Conservation (phyloP, 2,329 filamentous ascomycete genomes). For the Penicillium sp. region DNA sequence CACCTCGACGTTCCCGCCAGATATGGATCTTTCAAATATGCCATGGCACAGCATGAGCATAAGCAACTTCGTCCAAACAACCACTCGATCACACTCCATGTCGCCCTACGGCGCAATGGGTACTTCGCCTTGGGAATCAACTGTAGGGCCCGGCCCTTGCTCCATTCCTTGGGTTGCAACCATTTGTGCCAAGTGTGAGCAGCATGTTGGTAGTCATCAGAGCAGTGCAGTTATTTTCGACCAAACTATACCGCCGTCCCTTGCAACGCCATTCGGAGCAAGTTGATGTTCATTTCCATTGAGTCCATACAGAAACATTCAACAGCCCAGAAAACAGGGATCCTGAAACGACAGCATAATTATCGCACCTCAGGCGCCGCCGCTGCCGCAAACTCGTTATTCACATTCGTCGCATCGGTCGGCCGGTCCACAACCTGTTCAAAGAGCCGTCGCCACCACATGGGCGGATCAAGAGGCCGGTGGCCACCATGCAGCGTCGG, state of each 20-base stretch:
- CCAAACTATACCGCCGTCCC: background rate
- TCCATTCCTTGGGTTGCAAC: background rate
- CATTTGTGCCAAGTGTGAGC: background rate
- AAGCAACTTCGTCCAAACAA: background rate
- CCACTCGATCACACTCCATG: background rate
- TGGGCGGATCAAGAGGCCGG: constrained; percentile 81
- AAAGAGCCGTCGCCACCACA: constrained; percentile 86
- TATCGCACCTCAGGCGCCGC: constrained; percentile 36
- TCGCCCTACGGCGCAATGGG: background rate
- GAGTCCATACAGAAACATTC: background rate
- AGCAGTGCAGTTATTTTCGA: background rate
- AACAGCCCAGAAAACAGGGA: background rate
- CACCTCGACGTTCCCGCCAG: background rate
- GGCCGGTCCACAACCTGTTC: constrained; percentile 42
- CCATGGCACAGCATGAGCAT: background rate
- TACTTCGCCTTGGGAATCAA: too few species aligned
- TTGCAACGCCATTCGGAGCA: background rate
- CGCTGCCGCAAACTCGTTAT: constrained; percentile 35
- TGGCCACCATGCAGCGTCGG: constrained; percentile 83
- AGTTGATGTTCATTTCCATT: background rate
- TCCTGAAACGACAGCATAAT: background rate
- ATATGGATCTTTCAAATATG: background rate
- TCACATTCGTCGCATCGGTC: constrained; percentile 30
- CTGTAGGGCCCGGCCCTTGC: background rate
- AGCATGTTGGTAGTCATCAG: background rate